Conservation (phyloP, 441 rosid species). For the Raphanus hybrid region DNA sequence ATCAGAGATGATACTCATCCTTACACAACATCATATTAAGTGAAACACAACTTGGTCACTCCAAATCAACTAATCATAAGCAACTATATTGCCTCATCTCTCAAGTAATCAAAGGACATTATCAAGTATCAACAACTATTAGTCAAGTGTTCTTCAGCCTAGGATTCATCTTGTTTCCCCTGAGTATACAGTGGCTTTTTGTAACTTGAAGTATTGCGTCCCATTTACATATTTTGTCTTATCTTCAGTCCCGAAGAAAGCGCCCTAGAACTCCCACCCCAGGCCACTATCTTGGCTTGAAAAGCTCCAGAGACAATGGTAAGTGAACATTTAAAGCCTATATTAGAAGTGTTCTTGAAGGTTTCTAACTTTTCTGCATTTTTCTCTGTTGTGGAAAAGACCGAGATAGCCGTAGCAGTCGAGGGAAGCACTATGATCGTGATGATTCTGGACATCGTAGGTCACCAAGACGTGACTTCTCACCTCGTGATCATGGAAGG, state of each 20-base stretch:
- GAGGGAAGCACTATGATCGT: slow-evolving; percentile 57
- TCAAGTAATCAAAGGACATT: slow-evolving; percentile 98
- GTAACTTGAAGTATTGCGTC: slow-evolving; percentile 22
- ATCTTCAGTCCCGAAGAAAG: slow-evolving; percentile 92
- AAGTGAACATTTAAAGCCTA: slow-evolving; percentile 11
- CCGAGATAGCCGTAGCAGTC: slow-evolving; percentile 46
- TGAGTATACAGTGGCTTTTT: slow-evolving; percentile 3
- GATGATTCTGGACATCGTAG: slow-evolving; percentile 66
- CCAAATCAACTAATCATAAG: slow-evolving; percentile 84
- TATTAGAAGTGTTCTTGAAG: background rate
- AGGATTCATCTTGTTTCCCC: slow-evolving; percentile 39
- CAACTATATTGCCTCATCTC: slow-evolving; percentile 56
- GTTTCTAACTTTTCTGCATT: slow-evolving; percentile 14
- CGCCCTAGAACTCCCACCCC: slow-evolving; percentile 98
- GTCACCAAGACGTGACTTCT: background rate
- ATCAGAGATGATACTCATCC: slow-evolving; percentile 88
- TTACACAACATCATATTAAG: slow-evolving; percentile 64
- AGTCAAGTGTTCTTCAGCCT: slow-evolving; percentile 53
- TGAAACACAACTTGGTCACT: slow-evolving; percentile 92
- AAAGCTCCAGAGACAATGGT: slow-evolving; percentile 80
- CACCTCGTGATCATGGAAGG: slow-evolving; percentile 5
- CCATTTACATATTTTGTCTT: slow-evolving; percentile 27
- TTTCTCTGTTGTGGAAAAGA: slow-evolving; percentile 42
- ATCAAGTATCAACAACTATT: slow-evolving; percentile 72
- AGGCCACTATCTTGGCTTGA: slow-evolving; percentile 97